Evolutionary conservation across 805 yeast genomes (phyloP).

Genomic region (Starmera pachycereana): DNA sequence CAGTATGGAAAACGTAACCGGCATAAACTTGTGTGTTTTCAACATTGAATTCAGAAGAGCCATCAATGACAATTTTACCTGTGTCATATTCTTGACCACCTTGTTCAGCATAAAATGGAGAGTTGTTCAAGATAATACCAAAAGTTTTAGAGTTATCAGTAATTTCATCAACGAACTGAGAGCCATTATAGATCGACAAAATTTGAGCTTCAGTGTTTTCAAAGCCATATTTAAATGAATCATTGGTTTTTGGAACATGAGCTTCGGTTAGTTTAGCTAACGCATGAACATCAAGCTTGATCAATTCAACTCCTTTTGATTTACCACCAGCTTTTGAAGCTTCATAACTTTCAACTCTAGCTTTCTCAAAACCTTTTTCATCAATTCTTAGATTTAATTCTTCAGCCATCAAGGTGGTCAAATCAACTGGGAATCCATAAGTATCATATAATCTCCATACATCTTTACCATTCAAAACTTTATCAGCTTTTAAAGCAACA

Average conservation of each 20-base stretch:
- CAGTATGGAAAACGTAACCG: slow-evolving; percentile 95
- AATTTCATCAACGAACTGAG: slow-evolving; percentile 44
- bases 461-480: slow-evolving; percentile 80
- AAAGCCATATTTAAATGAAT: slow-evolving; percentile 61
- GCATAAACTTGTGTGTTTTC: slow-evolving; percentile 87
- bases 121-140: slow-evolving; percentile 80
- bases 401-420: slow-evolving; percentile 97
- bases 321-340: slow-evolving; percentile 87
- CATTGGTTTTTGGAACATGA: slow-evolving; percentile 71
- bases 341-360: slow-evolving; percentile 81
- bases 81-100: slow-evolving; percentile 99
- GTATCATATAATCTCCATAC: slow-evolving; percentile 99
- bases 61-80: slow-evolving; percentile 87
- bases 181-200: slow-evolving; percentile 62
- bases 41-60: slow-evolving; percentile 77
- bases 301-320: slow-evolving; percentile 42
- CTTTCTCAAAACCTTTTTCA: slow-evolving; percentile 85
- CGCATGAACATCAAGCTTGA: slow-evolving; percentile 89
- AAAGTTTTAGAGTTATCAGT: slow-evolving; percentile 39
- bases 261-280: slow-evolving; percentile 60
- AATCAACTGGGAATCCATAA: slow-evolving; percentile 97
- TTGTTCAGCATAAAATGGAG: slow-evolving; percentile 96
- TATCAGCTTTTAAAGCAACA: slow-evolving; percentile 64
- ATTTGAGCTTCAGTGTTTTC: slow-evolving; percentile 62
- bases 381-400: slow-evolving; percentile 91